Conservation (phyloP, 805 yeast species). For the Ogataea corticis region DNA sequence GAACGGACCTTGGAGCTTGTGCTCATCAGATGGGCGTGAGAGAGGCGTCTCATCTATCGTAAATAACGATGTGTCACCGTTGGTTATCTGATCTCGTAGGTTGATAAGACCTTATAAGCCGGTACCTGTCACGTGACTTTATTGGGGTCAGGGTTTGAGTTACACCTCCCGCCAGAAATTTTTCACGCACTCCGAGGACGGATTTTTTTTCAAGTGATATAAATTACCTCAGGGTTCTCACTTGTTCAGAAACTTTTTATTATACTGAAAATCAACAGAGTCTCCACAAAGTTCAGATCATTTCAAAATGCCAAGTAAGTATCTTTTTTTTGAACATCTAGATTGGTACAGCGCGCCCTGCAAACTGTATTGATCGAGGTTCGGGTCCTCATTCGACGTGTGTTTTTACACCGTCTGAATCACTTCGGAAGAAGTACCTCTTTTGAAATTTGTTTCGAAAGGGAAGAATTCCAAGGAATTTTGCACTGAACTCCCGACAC, state of each 20-base stretch:
- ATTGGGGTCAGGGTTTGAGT: background rate
- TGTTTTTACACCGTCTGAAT: background rate
- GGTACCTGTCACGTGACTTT: background rate
- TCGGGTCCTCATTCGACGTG: slow-evolving; percentile 22
- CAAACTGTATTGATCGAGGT: slow-evolving; percentile 17
- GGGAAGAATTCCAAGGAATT: slow-evolving; percentile 7
- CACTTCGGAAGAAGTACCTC: slow-evolving; percentile 9
- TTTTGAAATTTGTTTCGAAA: slow-evolving; percentile 11
- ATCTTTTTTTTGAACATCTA: slow-evolving; percentile 7
- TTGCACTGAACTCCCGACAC: slow-evolving; percentile 86
- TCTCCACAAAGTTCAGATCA: slow-evolving; percentile 3
- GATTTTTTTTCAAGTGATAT: slow-evolving; percentile 1
- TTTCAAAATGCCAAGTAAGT: slow-evolving; percentile 34
- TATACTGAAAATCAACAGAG: background rate
- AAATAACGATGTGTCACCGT: no score
- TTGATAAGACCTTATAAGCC: no score
- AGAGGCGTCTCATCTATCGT: no score
- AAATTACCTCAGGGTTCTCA: background rate
- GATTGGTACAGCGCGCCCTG: slow-evolving; percentile 4
- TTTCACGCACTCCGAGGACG: background rate
- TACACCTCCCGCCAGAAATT: slow-evolving; percentile 5
- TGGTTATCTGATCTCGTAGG: no score
- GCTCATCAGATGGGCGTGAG: no score
- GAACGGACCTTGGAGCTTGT: no score
- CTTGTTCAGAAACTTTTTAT: background rate